A percentile compares a stretch with the other conserved stretches of the same genome.
These are phyloP conservation scores for Phytophthora ohioensis DNA, from an alignment of 352 stramenopile genomes.

Conservation along the genomic window DNA sequence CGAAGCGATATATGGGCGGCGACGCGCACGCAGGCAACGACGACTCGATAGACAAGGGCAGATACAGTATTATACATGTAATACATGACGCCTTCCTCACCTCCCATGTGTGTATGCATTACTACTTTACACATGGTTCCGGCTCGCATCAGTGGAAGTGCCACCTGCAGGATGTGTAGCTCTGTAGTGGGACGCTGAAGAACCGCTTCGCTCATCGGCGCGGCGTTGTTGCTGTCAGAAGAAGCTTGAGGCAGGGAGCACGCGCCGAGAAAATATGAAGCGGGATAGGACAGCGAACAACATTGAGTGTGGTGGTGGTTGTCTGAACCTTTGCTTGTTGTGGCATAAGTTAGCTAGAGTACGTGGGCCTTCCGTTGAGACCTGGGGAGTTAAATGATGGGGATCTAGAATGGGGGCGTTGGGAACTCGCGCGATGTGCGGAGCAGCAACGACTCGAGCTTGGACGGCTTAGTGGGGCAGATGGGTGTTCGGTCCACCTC, in stretches of 20 bases:
- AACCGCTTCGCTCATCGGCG: constrained; percentile 19
- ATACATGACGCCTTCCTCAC: neutral
- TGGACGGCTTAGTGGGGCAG: constrained; percentile 76
- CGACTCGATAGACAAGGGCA: constrained; percentile 30
- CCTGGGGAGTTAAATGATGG: constrained; percentile 28
- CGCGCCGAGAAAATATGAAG: neutral
- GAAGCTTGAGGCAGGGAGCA: neutral
- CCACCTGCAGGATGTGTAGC: constrained; percentile 27
- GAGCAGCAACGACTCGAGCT: constrained; percentile 85
- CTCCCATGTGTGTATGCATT: no score
- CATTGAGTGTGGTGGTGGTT: neutral
- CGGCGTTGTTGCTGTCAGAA: neutral
- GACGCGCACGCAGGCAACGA: constrained; percentile 11
- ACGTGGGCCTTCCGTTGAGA: constrained; percentile 39
- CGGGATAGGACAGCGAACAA: neutral
- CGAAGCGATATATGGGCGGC: constrained; percentile 9
- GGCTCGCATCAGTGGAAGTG: constrained; percentile 14
- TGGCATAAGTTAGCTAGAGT: constrained; percentile 44
- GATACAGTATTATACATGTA: constrained; percentile 15
- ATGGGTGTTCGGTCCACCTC: constrained; percentile 82
- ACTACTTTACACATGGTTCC: constrained; percentile 18
- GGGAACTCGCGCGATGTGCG: constrained; percentile 87
- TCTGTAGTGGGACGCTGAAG: constrained; percentile 27
- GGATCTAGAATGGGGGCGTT: constrained; percentile 69
- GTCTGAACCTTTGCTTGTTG: constrained; percentile 30